Conservation (phyloP, 208 protist species). For the Porcisia deanei region DNA sequence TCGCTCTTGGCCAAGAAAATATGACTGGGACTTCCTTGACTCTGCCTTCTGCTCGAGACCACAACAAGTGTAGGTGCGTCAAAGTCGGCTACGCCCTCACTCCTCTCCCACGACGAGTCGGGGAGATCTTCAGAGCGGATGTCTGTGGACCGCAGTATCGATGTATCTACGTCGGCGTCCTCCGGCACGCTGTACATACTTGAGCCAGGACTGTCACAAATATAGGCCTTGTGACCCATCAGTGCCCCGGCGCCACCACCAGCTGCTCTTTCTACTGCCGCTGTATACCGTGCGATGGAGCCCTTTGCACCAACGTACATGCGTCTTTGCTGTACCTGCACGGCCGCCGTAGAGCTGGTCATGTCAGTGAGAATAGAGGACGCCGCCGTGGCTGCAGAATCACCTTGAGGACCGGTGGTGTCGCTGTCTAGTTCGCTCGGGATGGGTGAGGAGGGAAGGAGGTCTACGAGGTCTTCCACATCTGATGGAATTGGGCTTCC, state of each 20-base stretch:
- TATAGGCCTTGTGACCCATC: conserved; percentile 6
- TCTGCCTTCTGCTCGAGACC: neutral
- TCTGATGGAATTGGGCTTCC: conserved; percentile 20
- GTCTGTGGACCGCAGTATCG: conserved; percentile 8
- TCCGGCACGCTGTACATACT: conserved; percentile 17
- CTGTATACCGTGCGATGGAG: neutral
- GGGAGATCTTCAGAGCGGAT: conserved; percentile 11
- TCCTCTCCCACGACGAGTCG: neutral
- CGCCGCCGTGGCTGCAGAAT: neutral
- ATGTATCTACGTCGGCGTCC: conserved; percentile 32
- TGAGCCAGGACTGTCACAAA: conserved; percentile 12
- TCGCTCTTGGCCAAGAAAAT: neutral
- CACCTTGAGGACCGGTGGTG: neutral
- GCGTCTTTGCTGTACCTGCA: conserved; percentile 17
- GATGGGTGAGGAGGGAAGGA: conserved; percentile 29
- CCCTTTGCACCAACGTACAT: conserved; percentile 11
- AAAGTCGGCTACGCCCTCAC: neutral
- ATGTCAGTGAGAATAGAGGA: conserved; percentile 11
- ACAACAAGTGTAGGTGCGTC: neutral
- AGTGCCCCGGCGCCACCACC: neutral
- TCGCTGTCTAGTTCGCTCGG: conserved; percentile 20
- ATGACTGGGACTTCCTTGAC: neutral
- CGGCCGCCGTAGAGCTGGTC: conserved; percentile 6
- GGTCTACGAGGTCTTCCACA: conserved; percentile 27
- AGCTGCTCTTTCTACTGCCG: neutral